phyloP scores from a whole-genome alignment of 2,329 filamentous ascomycete genomes.

The Talaromyces islandicus region DNA sequence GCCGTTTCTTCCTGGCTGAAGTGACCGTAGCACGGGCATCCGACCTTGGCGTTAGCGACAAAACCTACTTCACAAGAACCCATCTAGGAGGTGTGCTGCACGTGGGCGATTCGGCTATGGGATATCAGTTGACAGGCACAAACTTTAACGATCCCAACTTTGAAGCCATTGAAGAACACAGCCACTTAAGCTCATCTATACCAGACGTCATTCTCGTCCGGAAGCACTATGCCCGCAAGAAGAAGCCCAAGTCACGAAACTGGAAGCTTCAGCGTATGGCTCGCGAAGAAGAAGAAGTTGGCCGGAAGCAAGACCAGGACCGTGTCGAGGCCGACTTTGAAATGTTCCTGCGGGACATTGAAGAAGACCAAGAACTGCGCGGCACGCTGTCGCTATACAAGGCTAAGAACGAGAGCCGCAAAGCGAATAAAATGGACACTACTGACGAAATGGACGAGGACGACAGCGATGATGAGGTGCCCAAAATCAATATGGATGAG shows the following conservation, averaged over 20 bases:
- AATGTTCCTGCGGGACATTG: slow-evolving; percentile 92
- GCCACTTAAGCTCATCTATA: slow-evolving; percentile 69
- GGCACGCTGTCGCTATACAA: slow-evolving; percentile 84
- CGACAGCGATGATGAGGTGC: slow-evolving; percentile 59
- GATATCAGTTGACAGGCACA: slow-evolving; percentile 82
- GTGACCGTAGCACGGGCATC: slow-evolving; percentile 80
- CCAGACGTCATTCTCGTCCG: slow-evolving; percentile 94
- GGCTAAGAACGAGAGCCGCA: slow-evolving; percentile 45
- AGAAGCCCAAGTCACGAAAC: slow-evolving; percentile 75
- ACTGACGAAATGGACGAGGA: slow-evolving; percentile 51
- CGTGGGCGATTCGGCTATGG: slow-evolving; percentile 85
- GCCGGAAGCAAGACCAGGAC: slow-evolving; percentile 67
- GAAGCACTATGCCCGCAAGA: slow-evolving; percentile 86
- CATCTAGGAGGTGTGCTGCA: slow-evolving; percentile 83
- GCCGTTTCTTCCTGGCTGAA: slow-evolving; percentile 79
- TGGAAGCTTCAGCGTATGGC: slow-evolving; percentile 95
- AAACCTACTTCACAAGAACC: slow-evolving; percentile 81
- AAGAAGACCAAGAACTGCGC: slow-evolving; percentile 86
- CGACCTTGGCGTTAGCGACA: slow-evolving; percentile 80
- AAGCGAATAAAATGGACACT: slow-evolving; percentile 41
- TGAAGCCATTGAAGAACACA: slow-evolving; percentile 73
- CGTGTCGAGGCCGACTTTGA: slow-evolving; percentile 91
- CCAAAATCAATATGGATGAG: slow-evolving; percentile 71
- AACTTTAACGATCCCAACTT: slow-evolving; percentile 90
- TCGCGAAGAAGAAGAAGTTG: slow-evolving; percentile 63